Percentiles rank a stretch among this genome's conserved stretches.
phyloP scores from a whole-genome alignment of 2,329 filamentous ascomycete species.

The Xylaria sp. region DNA sequence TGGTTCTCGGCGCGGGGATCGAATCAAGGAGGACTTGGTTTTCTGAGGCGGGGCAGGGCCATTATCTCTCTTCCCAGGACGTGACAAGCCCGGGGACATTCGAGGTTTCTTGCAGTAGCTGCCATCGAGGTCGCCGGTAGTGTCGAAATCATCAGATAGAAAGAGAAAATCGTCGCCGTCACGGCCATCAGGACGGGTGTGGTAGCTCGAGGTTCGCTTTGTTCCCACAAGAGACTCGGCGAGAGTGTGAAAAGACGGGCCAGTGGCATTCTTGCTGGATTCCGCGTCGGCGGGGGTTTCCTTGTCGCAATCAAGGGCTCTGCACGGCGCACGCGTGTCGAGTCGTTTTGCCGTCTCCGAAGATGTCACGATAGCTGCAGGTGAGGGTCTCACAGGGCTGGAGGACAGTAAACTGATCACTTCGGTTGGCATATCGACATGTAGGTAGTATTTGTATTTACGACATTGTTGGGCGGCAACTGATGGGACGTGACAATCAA shows the following conservation, averaged over 20 bases:
- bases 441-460: neutral
- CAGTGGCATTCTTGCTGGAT: slow-evolving; percentile 13
- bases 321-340: slow-evolving; percentile 21
- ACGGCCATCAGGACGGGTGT: slow-evolving; percentile 22
- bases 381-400: slow-evolving; percentile 43
- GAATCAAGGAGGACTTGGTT: slow-evolving; percentile 34
- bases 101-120: slow-evolving; percentile 40
- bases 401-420: slow-evolving; percentile 52
- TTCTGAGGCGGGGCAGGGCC: slow-evolving; percentile 27
- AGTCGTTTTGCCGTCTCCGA: slow-evolving; percentile 14
- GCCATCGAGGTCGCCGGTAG: slow-evolving; percentile 52
- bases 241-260: slow-evolving; percentile 1
- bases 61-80: slow-evolving; percentile 17
- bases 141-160: slow-evolving; percentile 56
- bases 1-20: slow-evolving; percentile 19
- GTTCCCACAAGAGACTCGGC: slow-evolving; percentile 11
- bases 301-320: slow-evolving; percentile 31
- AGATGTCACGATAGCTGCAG: slow-evolving; percentile 21
- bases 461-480: neutral
- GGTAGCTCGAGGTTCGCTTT: slow-evolving; percentile 36
- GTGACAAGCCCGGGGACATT: slow-evolving; percentile 22
- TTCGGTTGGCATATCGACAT: slow-evolving; percentile 48
- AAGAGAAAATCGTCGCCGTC: slow-evolving; percentile 48
- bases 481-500: neutral
- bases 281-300: slow-evolving; percentile 17